Evolutionary conservation across 495 filamentous ascomycete species (phyloP).

Genomic region (Viridothelium virens): DNA sequence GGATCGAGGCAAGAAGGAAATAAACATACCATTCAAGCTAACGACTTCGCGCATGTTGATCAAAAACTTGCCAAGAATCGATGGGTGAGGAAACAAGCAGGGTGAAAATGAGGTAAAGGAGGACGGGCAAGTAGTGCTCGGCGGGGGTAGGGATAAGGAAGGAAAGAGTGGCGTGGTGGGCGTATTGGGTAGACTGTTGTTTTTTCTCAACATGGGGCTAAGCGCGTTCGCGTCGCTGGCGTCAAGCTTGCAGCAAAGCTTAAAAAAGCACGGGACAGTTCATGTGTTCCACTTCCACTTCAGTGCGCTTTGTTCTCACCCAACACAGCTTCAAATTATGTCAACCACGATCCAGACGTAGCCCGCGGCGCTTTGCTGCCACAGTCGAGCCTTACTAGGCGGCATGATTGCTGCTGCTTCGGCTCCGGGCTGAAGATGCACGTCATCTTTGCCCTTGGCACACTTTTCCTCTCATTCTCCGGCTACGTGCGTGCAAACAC

Average conservation of each 20-base stretch:
- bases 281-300: no score
- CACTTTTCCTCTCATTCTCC: not conserved
- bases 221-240: slow-evolving; percentile 1
- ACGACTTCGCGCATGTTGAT: slow-evolving; percentile 92
- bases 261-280: no score
- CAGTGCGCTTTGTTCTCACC: no score
- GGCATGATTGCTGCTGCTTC: not conserved
- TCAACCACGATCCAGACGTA: no score
- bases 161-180: not conserved
- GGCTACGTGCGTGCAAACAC: slow-evolving; percentile 52
- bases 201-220: not conserved
- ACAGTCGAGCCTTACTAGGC: not conserved
- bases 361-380: not conserved
- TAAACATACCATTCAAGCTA: slow-evolving; percentile 88
- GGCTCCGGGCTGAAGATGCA: slow-evolving; percentile 10
- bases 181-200: not conserved
- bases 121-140: not conserved
- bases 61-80: not conserved
- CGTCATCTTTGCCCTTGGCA: not conserved
- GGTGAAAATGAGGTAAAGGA: not conserved
- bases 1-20: slow-evolving; percentile 21
- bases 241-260: no score
- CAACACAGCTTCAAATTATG: no score
- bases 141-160: not conserved
- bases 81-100: not conserved